Evolutionary conservation across 495 filamentous ascomycete species (phyloP), one percentile per base, ranked within the genome.

Genomic region (Astrothelium subdiscretum): DNA sequence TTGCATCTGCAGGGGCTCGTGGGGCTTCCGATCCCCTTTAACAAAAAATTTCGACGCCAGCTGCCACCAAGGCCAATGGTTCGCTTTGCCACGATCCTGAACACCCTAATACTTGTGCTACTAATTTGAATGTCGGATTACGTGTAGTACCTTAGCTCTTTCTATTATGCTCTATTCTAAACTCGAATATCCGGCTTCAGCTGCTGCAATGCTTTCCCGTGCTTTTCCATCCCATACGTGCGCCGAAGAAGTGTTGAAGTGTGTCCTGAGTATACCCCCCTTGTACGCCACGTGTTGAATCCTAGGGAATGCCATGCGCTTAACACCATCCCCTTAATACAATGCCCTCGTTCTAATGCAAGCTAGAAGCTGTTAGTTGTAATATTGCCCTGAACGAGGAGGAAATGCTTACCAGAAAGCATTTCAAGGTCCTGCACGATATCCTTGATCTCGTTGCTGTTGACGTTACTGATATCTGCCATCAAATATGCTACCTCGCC

Each of bases 401-500:
- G 29, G 24, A 8, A 29, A 8, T 15, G 29, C 48, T 54, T 20
- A 54, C 48, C 48, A 10, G 48, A 15, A 54, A 54, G 48, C 48
- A 54, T 54, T 70, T 97, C 92, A 48, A 99, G 79, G 68, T 79
- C 85, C 70, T 90, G 85, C 63, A 85, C 89, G 40, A 99, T 79
- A 60, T 89, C 86, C 76, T 90, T 91, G 73, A 97, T 92, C 64
- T 94, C 87, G 26, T 78, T 78, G 13, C 80, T 75, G 68, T 88
- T 85, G 67, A 96, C 90, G 60, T 88, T 79, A 76, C 88, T 95
- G 65, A 99, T 88, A 77, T 99, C 95, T 24, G 95, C 94, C 94
- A 99, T 96, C 63, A 97, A 78, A 72, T 97, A 99, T 26, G 95
- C 95, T 63, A 91, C 81, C 57, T 97, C 92, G 66, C 91, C 94